phyloP scores from a whole-genome alignment of 345 rosid genomes.

The Hibiscus trionum region DNA sequence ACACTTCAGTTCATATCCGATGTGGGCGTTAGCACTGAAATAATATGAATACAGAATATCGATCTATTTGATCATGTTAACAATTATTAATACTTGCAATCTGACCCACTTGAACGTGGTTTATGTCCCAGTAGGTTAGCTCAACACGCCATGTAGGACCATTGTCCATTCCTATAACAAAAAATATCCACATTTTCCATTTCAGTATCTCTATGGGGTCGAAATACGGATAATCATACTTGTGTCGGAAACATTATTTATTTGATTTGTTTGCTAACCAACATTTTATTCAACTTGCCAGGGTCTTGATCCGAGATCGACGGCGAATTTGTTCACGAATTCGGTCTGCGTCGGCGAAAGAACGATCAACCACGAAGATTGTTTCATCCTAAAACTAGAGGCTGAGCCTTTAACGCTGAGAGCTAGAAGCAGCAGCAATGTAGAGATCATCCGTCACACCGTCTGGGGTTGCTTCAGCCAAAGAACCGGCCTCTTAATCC shows the following conservation, averaged over 20 bases:
- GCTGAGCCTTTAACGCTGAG: slow-evolving; percentile 34
- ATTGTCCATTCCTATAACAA: too few species aligned
- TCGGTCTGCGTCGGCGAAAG: slow-evolving; percentile 57
- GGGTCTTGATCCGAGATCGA: slow-evolving; percentile 89
- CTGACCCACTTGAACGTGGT: slow-evolving; percentile 1
- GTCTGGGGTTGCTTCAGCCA: slow-evolving; percentile 94
- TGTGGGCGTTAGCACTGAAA: too few species aligned
- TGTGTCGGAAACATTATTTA: not conserved
- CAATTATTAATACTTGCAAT: not conserved
- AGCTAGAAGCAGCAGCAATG: slow-evolving; percentile 46
- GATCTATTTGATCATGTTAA: not conserved
- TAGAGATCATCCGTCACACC: slow-evolving; percentile 57
- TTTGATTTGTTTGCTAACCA: not conserved
- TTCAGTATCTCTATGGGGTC: not conserved
- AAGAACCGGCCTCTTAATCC: slow-evolving; percentile 71
- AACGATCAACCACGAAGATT: slow-evolving; percentile 40
- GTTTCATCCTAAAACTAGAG: slow-evolving; percentile 55
- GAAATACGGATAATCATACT: not conserved
- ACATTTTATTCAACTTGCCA: slow-evolving; percentile 18
- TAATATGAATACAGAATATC: too few species aligned
- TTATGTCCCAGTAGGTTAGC: slow-evolving; percentile 1
- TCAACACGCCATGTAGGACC: not conserved
- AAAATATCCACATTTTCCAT: too few species aligned
- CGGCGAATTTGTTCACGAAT: slow-evolving; percentile 58
- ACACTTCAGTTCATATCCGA: too few species aligned